Conservation (phyloP, 129 eudicot species). For the Chrysanthemum seticuspe region DNA sequence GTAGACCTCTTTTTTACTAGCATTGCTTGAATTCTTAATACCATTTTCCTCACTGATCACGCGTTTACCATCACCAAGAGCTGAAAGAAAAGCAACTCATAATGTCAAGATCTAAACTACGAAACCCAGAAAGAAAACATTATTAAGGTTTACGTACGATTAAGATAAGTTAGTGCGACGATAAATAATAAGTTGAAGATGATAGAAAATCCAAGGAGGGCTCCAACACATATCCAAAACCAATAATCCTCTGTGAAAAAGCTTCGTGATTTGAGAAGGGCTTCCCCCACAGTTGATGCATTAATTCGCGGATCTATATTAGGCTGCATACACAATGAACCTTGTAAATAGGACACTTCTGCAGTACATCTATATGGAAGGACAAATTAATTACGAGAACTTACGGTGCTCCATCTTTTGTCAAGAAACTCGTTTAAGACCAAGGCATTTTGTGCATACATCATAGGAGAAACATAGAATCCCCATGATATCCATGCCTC, state of each 20-base stretch:
- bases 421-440: slow-evolving; percentile 54
- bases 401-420: slow-evolving; percentile 56
- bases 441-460: slow-evolving; percentile 65
- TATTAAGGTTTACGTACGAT: slow-evolving; percentile 33
- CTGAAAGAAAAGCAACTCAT: slow-evolving; percentile 20
- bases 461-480: slow-evolving; percentile 56
- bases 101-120: not conserved
- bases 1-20: not conserved
- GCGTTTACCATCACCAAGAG: slow-evolving; percentile 28
- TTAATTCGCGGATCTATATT: slow-evolving; percentile 32
- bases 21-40: not conserved
- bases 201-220: slow-evolving; percentile 49
- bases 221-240: slow-evolving; percentile 58
- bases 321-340: slow-evolving; percentile 21
- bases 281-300: slow-evolving; percentile 38
- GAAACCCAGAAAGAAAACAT: not conserved
- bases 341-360: not conserved
- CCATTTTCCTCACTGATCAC: slow-evolving; percentile 29
- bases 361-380: not conserved
- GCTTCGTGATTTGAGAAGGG: slow-evolving; percentile 34
- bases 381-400: slow-evolving; percentile 16
- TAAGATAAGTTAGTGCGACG: slow-evolving; percentile 49
- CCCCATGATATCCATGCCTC: slow-evolving; percentile 55
- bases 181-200: slow-evolving; percentile 47
- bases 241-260: slow-evolving; percentile 32